Base-by-base conservation (phyloP, 2,329 filamentous ascomycete species). In the Aspergillus ruber region DNA sequence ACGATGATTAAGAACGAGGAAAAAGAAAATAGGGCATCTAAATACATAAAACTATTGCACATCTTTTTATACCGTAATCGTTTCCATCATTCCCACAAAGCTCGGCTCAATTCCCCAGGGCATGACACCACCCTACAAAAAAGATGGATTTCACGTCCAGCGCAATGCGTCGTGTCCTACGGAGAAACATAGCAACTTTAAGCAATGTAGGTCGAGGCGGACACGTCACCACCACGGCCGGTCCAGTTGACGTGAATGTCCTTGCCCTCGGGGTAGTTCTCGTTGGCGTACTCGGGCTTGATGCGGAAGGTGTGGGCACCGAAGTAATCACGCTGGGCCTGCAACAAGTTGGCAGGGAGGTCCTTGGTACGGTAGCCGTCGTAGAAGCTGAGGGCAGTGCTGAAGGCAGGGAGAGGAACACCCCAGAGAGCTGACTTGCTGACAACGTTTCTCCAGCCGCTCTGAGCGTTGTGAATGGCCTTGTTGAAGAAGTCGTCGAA, bases 171-270 rank as follows among this genome's bases (percentile, higher is more conserved):
- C 49, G 50, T 48, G 47, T 44, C 52, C 52, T 53, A 39, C 36
- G 17, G 36, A 39, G 10, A 36, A 18, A 36, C 17, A 39, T 12
- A 29, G 15, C 36, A 18, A 48, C 47, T 50, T 80, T 94, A 97
- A 79, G 88, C 93, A 76, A 90, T 87, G 82, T 98, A 98, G 61
- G 90, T 97, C 45, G 90, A 95, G 64, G 93, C 93, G 62, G 90
- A 95, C 58, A 98, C 87, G 70, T 97, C 93, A 68, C 93, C 93
- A 69, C 93, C 93, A 71, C 93, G 87, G 65, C 93, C 93, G 62
- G 93, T 98, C 93, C 93, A 98, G 88, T 98, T 98, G 74, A 97
- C 90, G 82, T 98, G 93, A 69, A 91, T 93, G 73, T 97, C 83
- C 77, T 90, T 77, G 72, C 85, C 89, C 62, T 79, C 82, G 58